Evolutionary conservation across 768 basidiomycete genomes (phyloP).

Genomic region (Coprinopsis sp.): DNA sequence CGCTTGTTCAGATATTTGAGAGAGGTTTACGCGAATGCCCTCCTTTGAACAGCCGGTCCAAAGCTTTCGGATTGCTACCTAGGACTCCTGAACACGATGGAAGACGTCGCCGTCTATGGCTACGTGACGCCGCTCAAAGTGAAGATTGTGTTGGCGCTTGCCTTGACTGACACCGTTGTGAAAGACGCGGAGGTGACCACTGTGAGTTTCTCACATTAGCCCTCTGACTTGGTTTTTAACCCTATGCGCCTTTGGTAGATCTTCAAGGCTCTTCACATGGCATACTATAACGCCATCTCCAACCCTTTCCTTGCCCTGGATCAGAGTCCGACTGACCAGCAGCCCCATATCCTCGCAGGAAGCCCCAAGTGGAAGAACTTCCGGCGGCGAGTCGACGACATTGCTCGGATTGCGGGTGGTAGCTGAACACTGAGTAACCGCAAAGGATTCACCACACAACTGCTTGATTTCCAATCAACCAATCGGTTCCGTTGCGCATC

Average conservation of each 20-base stretch:
- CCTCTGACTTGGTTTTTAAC: neutral
- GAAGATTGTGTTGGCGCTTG: slow-evolving; percentile 80
- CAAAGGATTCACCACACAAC: neutral
- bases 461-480: neutral
- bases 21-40: neutral
- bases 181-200: slow-evolving; percentile 74
- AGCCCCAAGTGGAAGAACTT: slow-evolving; percentile 67
- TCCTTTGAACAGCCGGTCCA: slow-evolving; percentile 34
- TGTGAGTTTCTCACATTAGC: slow-evolving; percentile 37
- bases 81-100: slow-evolving; percentile 84
- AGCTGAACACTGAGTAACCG: neutral
- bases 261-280: slow-evolving; percentile 86
- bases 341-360: slow-evolving; percentile 54
- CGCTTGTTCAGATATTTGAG: neutral
- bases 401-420: slow-evolving; percentile 54
- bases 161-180: slow-evolving; percentile 76
- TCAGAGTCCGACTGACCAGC: slow-evolving; percentile 42
- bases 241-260: slow-evolving; percentile 41
- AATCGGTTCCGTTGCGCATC: slow-evolving; percentile 5
- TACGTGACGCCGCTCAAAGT: slow-evolving; percentile 85
- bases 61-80: slow-evolving; percentile 76
- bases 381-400: slow-evolving; percentile 67
- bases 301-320: slow-evolving; percentile 83
- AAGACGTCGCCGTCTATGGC: slow-evolving; percentile 90
- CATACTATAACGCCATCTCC: slow-evolving; percentile 76